Percentiles rank a stretch among this genome's conserved stretches.
phyloP scores from a whole-genome alignment of 257 asterid species.

The Capsicum baccatum region DNA sequence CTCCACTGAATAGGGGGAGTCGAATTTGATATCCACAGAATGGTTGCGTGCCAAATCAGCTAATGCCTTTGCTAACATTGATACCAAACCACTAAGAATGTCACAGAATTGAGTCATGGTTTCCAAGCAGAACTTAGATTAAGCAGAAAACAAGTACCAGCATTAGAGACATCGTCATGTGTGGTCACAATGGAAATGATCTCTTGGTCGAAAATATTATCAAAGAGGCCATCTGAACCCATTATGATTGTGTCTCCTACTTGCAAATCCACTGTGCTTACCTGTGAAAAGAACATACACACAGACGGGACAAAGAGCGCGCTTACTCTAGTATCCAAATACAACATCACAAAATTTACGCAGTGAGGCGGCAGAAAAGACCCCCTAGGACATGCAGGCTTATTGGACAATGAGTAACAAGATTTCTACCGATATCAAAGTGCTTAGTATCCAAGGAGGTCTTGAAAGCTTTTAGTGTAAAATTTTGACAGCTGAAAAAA shows the following conservation, averaged over 20 bases:
- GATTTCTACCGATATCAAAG: not conserved
- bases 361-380: not conserved
- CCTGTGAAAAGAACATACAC: slow-evolving; percentile 44
- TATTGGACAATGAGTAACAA: not conserved
- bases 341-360: not conserved
- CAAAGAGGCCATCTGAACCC: slow-evolving; percentile 93
- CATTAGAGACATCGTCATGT: slow-evolving; percentile 46
- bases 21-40: slow-evolving; percentile 67
- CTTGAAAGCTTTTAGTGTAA: not conserved
- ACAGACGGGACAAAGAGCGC: not conserved
- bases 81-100: slow-evolving; percentile 36
- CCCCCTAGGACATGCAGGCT: not conserved
- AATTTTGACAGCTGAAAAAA: not conserved
- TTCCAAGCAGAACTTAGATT: not conserved
- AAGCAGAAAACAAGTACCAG: slow-evolving; percentile 55
- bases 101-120: slow-evolving; percentile 1
- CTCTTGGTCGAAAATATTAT: slow-evolving; percentile 71
- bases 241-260: slow-evolving; percentile 71
- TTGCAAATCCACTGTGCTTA: slow-evolving; percentile 66
- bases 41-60: slow-evolving; percentile 73
- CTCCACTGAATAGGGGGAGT: slow-evolving; percentile 86
- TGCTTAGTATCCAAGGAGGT: not conserved
- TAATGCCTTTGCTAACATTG: slow-evolving; percentile 75
- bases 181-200: slow-evolving; percentile 53
- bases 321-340: not conserved